Conservation (phyloP, 2,329 filamentous ascomycete genomes). For the Colletotrichum sidae region DNA sequence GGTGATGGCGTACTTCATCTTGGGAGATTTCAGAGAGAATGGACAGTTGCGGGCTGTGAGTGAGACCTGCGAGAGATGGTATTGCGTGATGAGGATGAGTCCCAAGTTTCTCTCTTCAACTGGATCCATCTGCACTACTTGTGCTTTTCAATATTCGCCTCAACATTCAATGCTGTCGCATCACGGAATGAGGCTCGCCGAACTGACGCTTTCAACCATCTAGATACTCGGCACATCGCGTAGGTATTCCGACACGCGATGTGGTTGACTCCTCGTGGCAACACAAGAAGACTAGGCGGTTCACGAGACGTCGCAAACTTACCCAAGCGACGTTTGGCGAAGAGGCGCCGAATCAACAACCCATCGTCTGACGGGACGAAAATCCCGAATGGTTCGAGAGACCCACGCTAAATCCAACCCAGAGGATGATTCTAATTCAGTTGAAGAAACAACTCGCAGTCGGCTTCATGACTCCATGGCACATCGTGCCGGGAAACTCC, state of each 20-base stretch:
- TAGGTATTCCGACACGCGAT: constrained; percentile 4
- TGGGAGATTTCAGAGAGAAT: constrained; percentile 4
- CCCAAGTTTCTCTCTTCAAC: not conserved
- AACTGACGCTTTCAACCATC: not conserved
- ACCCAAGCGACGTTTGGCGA: not conserved
- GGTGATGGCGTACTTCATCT: constrained; percentile 36
- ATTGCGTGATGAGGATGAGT: constrained; percentile 7
- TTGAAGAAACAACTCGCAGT: not conserved
- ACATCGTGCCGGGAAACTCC: constrained; percentile 3
- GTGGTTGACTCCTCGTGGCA: no score
- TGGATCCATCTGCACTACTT: constrained; percentile 10
- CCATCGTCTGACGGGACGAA: constrained; percentile 4
- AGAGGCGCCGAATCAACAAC: not conserved
- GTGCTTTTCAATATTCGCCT: not conserved
- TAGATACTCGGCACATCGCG: constrained; percentile 5
- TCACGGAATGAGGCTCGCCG: constrained; percentile 33
- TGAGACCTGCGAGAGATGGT: not conserved
- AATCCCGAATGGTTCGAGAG: not conserved
- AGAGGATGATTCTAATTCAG: not conserved
- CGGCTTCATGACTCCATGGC: not conserved
- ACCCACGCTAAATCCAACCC: not conserved
- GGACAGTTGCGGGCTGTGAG: not conserved
- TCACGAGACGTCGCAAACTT: not conserved
- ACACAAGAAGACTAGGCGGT: not conserved
- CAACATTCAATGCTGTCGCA: not conserved